phyloP scores from a whole-genome alignment of 768 basidiomycete genomes.

The Phlebiopsis gigantea region DNA sequence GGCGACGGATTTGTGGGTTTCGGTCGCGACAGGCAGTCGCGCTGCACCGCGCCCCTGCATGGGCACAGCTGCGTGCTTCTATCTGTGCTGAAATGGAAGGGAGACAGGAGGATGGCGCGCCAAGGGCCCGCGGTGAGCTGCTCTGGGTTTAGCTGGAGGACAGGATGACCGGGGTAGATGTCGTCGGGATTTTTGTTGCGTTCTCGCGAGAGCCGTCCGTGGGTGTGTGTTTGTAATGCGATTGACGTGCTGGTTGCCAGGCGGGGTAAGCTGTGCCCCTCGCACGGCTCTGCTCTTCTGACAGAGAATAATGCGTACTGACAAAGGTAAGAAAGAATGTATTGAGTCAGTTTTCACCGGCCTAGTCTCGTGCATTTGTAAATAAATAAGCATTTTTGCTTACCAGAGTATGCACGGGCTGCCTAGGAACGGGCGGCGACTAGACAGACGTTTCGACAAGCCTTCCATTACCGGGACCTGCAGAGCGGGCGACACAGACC shows the following conservation, averaged over 20 bases:
- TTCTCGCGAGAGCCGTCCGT: neutral
- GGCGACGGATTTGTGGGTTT: no score
- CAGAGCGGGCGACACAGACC: no score
- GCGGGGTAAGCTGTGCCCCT: neutral
- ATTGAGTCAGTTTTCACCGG: no score
- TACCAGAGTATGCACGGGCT: neutral
- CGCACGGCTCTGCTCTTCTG: no score
- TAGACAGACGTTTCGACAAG: neutral
- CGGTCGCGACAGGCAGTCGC: no score
- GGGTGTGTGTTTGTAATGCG: neutral
- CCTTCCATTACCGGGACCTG: no score
- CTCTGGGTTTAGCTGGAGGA: no score
- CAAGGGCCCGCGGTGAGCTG: neutral
- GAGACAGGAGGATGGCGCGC: neutral
- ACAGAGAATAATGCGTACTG: no score
- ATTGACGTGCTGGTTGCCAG: neutral
- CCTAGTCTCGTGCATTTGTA: neutral
- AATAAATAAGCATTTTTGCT: neutral
- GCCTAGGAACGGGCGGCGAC: neutral
- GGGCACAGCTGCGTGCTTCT: neutral
- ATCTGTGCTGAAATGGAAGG: neutral
- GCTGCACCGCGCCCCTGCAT: neutral
- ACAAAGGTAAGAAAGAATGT: no score
- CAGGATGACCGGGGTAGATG: neutral
- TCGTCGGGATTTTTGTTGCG: neutral